Base-by-base conservation (phyloP, 129 eudicot genomes). In the Solidago caesia region DNA sequence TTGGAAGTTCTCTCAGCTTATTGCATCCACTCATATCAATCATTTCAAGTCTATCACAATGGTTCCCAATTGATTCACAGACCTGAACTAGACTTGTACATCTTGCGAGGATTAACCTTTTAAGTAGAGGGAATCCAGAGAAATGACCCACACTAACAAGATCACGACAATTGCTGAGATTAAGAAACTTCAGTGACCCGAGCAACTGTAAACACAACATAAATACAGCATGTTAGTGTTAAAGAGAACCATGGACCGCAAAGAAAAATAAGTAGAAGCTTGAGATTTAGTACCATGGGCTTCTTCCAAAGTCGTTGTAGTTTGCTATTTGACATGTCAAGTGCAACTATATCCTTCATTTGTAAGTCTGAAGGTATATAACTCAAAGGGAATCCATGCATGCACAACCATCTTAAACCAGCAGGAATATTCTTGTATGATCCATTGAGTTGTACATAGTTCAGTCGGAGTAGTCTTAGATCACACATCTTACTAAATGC, bases 341-440 rank as follows among this genome's bases (percentile, higher is more conserved):
- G 75, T 33, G 65, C 52, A 39, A 71, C 75, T 49, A 71, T n/a
- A 53, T 71, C 53, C 12, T 55, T 68, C 77, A 75, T 27, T 2
- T 67, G 77, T 13, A 81, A n/a, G 4, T 76, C 66, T 3, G 14
- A 52, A 44, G 81, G 85, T 65, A 81, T 16, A 48, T 48, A 65
- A 3, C 67, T 66, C 26, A 76, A 57, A 64, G 75, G 70, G 55
- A 81, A 71, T 25, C 85, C 81, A 71, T 76, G 81, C 80, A 77
- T 75, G 67, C 77, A 69, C 8, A 75, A 15, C 81, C 77, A 81
- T 64, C 72, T 70, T 75, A 81, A 75, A 11, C 70, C 45, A 11
- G 13, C 39, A 16, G 84, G 84, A 60, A 81, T 61, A 4, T 70
- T 29, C 9, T 11, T 48, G 49, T 62, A 76, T 39, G 75, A 55